A percentile compares a stretch with the other conserved stretches of the same genome.
phyloP scores from a whole-genome alignment of 106 monocot species.

The Dendrobium officinale region DNA sequence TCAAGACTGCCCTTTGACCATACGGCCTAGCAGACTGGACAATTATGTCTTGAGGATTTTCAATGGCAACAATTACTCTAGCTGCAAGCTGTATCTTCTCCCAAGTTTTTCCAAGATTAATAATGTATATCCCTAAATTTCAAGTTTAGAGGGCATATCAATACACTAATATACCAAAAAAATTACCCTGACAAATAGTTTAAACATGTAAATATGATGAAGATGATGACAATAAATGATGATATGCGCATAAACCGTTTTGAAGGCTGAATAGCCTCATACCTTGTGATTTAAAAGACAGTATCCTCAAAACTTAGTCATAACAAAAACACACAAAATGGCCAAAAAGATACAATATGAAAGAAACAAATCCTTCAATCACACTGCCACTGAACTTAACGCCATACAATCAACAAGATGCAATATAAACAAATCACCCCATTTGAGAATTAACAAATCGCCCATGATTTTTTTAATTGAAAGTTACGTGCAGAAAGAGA shows the following conservation, averaged over 20 bases:
- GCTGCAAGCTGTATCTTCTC: constrained; percentile 57
- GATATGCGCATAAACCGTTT: too few relatives aligned
- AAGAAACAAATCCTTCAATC: neutral
- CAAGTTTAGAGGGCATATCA: too few relatives aligned
- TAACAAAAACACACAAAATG: too few relatives aligned
- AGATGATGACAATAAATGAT: too few relatives aligned
- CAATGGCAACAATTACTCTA: constrained; percentile 56
- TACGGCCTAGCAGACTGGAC: constrained; percentile 59
- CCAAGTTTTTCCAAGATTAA: constrained; percentile 54
- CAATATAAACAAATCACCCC: neutral
- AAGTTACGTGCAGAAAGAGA: neutral
- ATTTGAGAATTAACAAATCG: neutral
- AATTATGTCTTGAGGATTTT: constrained; percentile 57
- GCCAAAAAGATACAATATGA: neutral
- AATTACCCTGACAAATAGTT: too few relatives aligned
- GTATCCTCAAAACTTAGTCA: too few relatives aligned
- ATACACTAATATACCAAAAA: too few relatives aligned
- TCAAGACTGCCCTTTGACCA: constrained; percentile 45
- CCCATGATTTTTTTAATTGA: neutral
- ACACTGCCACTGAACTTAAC: neutral
- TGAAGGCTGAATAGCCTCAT: too few relatives aligned
- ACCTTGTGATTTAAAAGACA: too few relatives aligned
- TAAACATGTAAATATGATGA: too few relatives aligned
- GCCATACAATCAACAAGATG: neutral
- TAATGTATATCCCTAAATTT: constrained; percentile 44